Conservation (phyloP, 2,329 filamentous ascomycete species). For the Fusarium aywerte region DNA sequence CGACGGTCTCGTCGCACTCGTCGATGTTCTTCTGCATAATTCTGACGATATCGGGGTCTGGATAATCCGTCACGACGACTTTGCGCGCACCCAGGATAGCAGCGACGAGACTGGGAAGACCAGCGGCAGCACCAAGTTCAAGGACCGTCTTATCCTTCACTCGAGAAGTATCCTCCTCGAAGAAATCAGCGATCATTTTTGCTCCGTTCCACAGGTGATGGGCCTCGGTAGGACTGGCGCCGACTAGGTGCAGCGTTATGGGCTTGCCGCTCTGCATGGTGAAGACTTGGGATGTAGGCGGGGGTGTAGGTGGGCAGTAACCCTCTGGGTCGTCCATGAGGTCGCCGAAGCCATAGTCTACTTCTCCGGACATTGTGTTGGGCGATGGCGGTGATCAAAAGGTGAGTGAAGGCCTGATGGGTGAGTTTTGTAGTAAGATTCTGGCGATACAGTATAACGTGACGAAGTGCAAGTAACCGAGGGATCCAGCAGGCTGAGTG, state of each 20-base stretch:
- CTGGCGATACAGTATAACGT: background rate
- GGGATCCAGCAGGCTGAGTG: background rate
- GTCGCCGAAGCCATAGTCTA: slow-evolving; percentile 54
- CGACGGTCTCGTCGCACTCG: slow-evolving; percentile 58
- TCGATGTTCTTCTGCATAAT: slow-evolving; percentile 83
- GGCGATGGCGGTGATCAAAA: background rate
- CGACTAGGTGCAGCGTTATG: slow-evolving; percentile 81
- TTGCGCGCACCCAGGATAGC: slow-evolving; percentile 75
- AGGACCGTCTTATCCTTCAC: slow-evolving; percentile 78
- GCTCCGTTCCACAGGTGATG: slow-evolving; percentile 93
- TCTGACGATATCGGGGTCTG: slow-evolving; percentile 82
- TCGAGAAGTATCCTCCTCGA: slow-evolving; percentile 74
- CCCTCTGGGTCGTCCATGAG: slow-evolving; percentile 85
- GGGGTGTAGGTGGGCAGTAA: slow-evolving; percentile 81
- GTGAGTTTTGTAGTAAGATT: slow-evolving; percentile 13
- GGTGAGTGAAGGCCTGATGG: slow-evolving; percentile 10
- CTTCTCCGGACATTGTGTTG: slow-evolving; percentile 50
- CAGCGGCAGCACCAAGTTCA: slow-evolving; percentile 89
- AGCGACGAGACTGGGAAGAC: slow-evolving; percentile 82
- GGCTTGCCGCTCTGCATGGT: slow-evolving; percentile 72
- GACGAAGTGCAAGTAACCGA: background rate
- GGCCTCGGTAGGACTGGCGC: slow-evolving; percentile 88
- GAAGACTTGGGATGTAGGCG: slow-evolving; percentile 78
- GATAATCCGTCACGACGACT: slow-evolving; percentile 88
- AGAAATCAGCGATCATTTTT: slow-evolving; percentile 79